Evolutionary conservation across 2,329 filamentous ascomycete genomes (phyloP), one percentile per base, ranked within the genome.

Genomic region (Apiospora arundinis): DNA sequence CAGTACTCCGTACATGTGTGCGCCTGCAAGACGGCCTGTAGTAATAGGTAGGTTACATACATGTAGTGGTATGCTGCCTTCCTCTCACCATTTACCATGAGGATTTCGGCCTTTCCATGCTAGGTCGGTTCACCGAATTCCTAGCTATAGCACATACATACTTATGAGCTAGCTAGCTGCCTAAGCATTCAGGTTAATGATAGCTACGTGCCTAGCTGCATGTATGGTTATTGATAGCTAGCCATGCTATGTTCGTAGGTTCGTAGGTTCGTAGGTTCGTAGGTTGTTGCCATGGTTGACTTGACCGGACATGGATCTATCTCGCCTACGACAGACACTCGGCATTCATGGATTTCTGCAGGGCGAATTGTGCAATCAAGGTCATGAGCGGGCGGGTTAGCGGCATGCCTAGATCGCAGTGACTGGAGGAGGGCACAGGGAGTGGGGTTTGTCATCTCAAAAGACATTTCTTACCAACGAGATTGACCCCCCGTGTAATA

Each of bases 391-490:
- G 56, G 25, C 25, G 25, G 49, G 49, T 12, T 18, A 32, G 56
- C 21, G 21, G 56, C 56, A 40, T 63, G 37, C 32, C 32, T 32
- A 32, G 32, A 37, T 60, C 42, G 42, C 42, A 45, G 32, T 40
- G 28, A 40, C 18, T 63, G 49, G 49, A 56, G 56, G 56, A 63
- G 56, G 18, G 32, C 4, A 63, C 56, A 37, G 21, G 28, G 18
- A 40, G 56, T 63, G 56, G 56, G 56, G 56, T 37, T 63, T 37
- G 56, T 63, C 56, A 63, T 63, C 56, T 63, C 56, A 63, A n/a
- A n/a, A 3, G 11, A 37, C 56, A 21, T 40, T 63, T 63, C 37
- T 63, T 28, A 11, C 56, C 56, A 63, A 63, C 56, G 56, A 63
- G 56, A 63, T 63, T 63, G 52, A 63, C 21, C 56, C 52, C 46